Percentiles rank a stretch among this genome's conserved stretches.
Conservation (phyloP, 257 asterid species). For the Salvia splendens region DNA sequence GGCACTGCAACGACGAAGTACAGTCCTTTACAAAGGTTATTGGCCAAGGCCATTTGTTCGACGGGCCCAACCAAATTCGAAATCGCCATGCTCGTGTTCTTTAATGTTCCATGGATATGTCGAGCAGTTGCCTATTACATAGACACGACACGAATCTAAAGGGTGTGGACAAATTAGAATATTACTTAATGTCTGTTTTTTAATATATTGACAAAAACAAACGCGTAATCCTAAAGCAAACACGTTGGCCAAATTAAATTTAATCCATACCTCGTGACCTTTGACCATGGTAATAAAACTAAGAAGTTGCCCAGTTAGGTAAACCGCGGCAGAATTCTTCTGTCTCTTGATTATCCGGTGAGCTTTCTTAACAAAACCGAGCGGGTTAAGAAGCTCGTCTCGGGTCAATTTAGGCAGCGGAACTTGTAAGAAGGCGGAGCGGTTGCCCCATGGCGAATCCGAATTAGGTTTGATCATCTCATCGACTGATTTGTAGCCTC, state of each 20-base stretch:
- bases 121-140: slow-evolving; percentile 42
- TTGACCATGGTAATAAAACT: slow-evolving; percentile 38
- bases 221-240: too few species aligned
- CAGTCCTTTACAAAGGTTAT: slow-evolving; percentile 51
- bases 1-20: slow-evolving; percentile 52
- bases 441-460: slow-evolving; percentile 69
- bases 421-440: slow-evolving; percentile 57
- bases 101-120: slow-evolving; percentile 46
- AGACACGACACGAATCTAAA: not conserved
- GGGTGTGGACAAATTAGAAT: not conserved
- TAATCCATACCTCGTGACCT: slow-evolving; percentile 62
- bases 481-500: slow-evolving; percentile 61
- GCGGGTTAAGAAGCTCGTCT: slow-evolving; percentile 37
- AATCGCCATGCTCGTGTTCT: slow-evolving; percentile 52
- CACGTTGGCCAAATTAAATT: too few species aligned
- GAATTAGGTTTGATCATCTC: slow-evolving; percentile 67
- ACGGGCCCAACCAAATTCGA: slow-evolving; percentile 61
- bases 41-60: slow-evolving; percentile 51
- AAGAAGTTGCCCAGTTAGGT: slow-evolving; percentile 51
- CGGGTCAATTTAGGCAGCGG: slow-evolving; percentile 43
- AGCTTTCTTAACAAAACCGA: slow-evolving; percentile 47
- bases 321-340: slow-evolving; percentile 53
- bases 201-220: too few species aligned
- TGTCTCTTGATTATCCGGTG: slow-evolving; percentile 49
- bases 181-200: too few species aligned